Evolutionary conservation across 1,139 yeast species (phyloP).

Genomic region (Blastobotrys niveus): DNA sequence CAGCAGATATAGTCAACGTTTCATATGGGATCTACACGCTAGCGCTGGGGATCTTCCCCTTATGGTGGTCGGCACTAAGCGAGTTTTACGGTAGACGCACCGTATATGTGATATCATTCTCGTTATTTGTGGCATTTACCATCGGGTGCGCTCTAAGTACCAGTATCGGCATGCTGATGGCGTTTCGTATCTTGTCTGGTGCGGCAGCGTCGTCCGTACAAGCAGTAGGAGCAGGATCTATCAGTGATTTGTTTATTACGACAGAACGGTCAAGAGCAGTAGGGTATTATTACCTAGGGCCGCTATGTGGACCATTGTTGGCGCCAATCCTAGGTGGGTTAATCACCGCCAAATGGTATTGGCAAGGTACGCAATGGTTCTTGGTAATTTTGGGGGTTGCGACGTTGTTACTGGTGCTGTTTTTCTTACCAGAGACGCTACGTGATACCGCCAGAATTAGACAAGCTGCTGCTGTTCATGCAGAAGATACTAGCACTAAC

Average conservation of each 20-base stretch:
- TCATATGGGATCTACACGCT: constrained; percentile 75
- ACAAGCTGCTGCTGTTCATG: constrained; percentile 4
- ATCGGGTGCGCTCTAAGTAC: constrained; percentile 69
- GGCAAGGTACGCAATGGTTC: constrained; percentile 90
- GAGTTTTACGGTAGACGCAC: constrained; percentile 66
- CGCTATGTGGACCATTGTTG: constrained; percentile 71
- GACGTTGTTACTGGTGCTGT: constrained; percentile 45
- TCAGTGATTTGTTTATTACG: constrained; percentile 64
- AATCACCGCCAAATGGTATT: constrained; percentile 65
- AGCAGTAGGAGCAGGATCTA: constrained; percentile 86
- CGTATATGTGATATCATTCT: constrained; percentile 63
- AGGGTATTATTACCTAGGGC: constrained; percentile 78
- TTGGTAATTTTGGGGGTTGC: constrained; percentile 62
- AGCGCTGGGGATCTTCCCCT: constrained; percentile 71
- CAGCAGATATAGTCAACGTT: constrained; percentile 58
- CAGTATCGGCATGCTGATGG: constrained; percentile 56
- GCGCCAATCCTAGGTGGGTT: constrained; percentile 83
- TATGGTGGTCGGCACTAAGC: constrained; percentile 85
- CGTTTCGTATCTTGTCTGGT: constrained; percentile 65
- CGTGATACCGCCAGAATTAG: constrained; percentile 13
- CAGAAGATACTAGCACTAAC: constrained; percentile 4
- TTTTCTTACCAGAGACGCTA: constrained; percentile 72
- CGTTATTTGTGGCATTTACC: constrained; percentile 57
- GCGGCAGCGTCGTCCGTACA: constrained; percentile 84
- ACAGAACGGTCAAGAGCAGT: constrained; percentile 72